A percentile compares a stretch with the other conserved stretches of the same genome.
Evolutionary conservation across 805 yeast genomes (phyloP).

Genomic region (Peterozyma toletana): DNA sequence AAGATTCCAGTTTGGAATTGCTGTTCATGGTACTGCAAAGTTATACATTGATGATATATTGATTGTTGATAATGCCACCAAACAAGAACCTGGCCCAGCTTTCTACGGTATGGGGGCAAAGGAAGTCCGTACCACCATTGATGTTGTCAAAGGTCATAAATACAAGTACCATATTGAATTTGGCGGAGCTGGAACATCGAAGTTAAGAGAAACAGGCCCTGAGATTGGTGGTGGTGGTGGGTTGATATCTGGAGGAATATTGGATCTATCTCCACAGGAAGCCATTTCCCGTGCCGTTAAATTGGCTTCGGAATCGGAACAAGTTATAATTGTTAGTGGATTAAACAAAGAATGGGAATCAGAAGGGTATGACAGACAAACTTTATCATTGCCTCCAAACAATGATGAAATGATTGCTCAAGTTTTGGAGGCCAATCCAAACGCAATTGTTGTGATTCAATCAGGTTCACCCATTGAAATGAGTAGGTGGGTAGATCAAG

Average conservation of each 20-base stretch:
- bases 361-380: constrained; percentile 31
- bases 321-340: constrained; percentile 28
- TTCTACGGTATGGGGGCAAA: constrained; percentile 51
- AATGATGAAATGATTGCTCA: constrained; percentile 25
- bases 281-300: constrained; percentile 21
- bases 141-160: constrained; percentile 33
- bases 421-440: constrained; percentile 25
- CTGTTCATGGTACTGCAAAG: constrained; percentile 48
- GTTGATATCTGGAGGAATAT: constrained; percentile 12
- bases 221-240: constrained; percentile 14
- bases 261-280: constrained; percentile 8
- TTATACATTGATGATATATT: constrained; percentile 44
- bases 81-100: constrained; percentile 39
- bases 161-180: constrained; percentile 42
- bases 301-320: constrained; percentile 25
- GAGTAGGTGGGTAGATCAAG: constrained; percentile 29
- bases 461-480: constrained; percentile 33
- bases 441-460: constrained; percentile 29
- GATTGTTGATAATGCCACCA: constrained; percentile 48
- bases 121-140: constrained; percentile 34
- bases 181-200: constrained; percentile 39
- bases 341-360: constrained; percentile 32
- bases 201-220: constrained; percentile 4
- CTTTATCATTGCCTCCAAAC: constrained; percentile 27
- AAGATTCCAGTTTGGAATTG: constrained; percentile 43